These are phyloP conservation scores for Sapria himalayana DNA, from an alignment of 345 rosid species.

Conservation along the genomic window DNA sequence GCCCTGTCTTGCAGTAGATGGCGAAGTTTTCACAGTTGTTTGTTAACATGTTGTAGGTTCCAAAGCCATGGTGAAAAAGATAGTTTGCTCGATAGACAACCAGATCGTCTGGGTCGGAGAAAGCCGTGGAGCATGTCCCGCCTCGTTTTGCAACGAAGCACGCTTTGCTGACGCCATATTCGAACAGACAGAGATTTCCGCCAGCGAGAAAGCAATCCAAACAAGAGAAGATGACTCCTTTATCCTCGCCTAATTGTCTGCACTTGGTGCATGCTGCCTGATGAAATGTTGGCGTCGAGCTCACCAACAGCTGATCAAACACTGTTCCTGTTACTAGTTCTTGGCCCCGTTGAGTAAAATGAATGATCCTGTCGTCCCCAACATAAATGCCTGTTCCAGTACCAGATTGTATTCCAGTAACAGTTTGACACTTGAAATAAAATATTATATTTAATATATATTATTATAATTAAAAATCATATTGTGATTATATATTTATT, in stretches of 20 bases:
- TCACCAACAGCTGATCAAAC: neutral
- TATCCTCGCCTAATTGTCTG: neutral
- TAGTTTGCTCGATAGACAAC: no score
- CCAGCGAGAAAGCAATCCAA: constrained; percentile 4
- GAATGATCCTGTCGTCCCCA: neutral
- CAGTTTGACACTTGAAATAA: no score
- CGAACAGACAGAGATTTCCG: constrained; percentile 5
- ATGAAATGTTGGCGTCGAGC: neutral
- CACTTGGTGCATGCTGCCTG: neutral
- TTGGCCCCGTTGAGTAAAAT: neutral
- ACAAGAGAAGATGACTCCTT: neutral
- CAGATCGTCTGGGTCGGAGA: constrained; percentile 6
- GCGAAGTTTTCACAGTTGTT: constrained; percentile 6
- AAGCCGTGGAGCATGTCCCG: constrained; percentile 9
- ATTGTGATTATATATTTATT: no score
- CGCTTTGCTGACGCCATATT: constrained; percentile 2
- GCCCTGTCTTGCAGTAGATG: constrained; percentile 1
- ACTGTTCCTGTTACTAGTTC: neutral
- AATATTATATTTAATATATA: no score
- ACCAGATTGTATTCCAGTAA: no score
- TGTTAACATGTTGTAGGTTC: neutral
- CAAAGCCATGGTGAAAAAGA: constrained; percentile 5
- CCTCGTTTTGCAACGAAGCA: constrained; percentile 7
- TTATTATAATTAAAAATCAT: no score
- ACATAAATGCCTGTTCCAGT: neutral